Evolutionary conservation across 208 protist species (phyloP), one percentile per base, ranked within the genome.

Genomic region (Crithidia fasciculata): DNA sequence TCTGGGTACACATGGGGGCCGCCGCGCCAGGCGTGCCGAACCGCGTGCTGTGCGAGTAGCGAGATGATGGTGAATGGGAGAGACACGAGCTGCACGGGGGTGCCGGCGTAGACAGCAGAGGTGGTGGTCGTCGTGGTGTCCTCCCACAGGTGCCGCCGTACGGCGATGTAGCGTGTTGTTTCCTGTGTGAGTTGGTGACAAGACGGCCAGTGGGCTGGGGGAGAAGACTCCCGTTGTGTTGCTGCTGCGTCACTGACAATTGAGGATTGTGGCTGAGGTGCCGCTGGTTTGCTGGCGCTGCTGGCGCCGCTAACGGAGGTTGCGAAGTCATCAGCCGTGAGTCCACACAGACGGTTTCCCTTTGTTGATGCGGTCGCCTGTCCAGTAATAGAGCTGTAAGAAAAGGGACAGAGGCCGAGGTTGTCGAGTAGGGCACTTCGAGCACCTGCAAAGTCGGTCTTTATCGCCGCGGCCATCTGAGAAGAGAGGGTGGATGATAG

Each of bases 21-120:
- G 9, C 69, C 69, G 39, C 54, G 37, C 69, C 69, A 74, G 39
- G 69, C 49, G 18, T 74, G 69, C 6, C 55, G 57, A 28, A 74
- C 63, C 12, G 69, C 57, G 15, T 74, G 49, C 50, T 74, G 59
- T 8, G 52, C 69, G 6, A 74, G 16, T 10, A 44, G 36, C 8
- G 16, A 74, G 10, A 74, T 4, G 0, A 74, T 19, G 2, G 59
- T 50, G 6, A 60, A 66, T 15, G 19, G 45, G 59, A 15, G 58
- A 40, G 36, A 49, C 19, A 50, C 49, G 8, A 63, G 43, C 41
- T 50, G 18, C 0, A 41, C 39, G 4, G 59, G 59, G 2, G 59
- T 63, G 16, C 41, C 39, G 4, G 41, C 59, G 41, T 63, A 52
- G 15, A 3, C 59, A 15, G 13, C n/a, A 8, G 59, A 45, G 10